Base-by-base conservation (phyloP, 1,284 basidiomycete genomes). In the Leccinum colubrinum region DNA sequence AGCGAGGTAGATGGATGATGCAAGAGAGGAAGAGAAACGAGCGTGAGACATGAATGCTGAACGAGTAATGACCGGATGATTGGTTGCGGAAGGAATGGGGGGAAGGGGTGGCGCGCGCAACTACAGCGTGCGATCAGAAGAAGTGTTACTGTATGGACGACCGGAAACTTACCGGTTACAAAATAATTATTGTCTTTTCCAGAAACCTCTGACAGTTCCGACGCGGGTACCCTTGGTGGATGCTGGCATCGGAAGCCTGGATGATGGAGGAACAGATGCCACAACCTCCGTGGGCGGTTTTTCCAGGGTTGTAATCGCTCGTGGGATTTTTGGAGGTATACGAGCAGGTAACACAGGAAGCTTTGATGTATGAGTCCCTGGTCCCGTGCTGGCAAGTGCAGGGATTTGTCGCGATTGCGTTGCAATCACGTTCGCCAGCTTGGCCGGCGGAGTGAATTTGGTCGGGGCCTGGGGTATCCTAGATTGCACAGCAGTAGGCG, bases 191-290 rank as follows among this genome's bases (percentile, higher is more conserved):
- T 67, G 67, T 53, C 67, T 66, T 56, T 70, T 74, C 71, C 74
- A 76, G 63, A 76, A 74, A 20, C 71, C 74, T 41, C 56, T 76
- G 58, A 73, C 71, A 20, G 73, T 75, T 37, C 59, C 65, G 56
- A 64, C 62, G 15, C 73, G 73, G 4, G 56, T 17, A 9, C 48
- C 56, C 57, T 75, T 76, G 41, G 35, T 25, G 2, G 67, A 66
- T 37, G 70, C 63, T 51, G 68, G 65, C 61, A 72, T 64, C 15
- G 73, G 73, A 15, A 74, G n/a, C 52, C 59, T 70, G 9, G 72
- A 68, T 14, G 63, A 59, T 12, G 48, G 22, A 14, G 59, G 8
- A 33, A 48, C 39, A 25, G 61, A 59, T 39, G 58, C 27, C 8
- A 33, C 17, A 30, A 6, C 55, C 3, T 64, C 58, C 20, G 9